Evolutionary conservation across 1,139 yeast species (phyloP), one percentile per base, ranked within the genome.

Genomic region (Blastobotrys persicus): DNA sequence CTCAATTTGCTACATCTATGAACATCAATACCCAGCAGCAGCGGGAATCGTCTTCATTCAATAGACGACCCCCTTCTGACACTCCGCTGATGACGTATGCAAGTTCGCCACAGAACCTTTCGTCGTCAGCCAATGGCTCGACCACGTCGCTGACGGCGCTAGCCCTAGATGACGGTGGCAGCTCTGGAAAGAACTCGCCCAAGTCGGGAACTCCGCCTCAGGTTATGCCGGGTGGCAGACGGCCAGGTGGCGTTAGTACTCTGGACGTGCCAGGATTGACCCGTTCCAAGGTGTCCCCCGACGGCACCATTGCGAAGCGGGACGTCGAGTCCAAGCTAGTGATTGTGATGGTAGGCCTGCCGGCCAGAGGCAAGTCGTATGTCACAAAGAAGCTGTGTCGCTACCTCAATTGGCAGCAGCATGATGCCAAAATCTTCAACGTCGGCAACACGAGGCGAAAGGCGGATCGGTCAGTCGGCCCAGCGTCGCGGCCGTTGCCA

Each of bases 221-320:
- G 40, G 39, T 51, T 3, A 44, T 59, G 42, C 3, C 57, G 59
- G 17, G 58, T 64, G 18, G 62, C 4, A 34, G 39, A 16, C 19
- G 39, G 4, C 19, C 19, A 7, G 39, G 76, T 32, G 59, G 79
- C 42, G 86, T 92, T 0, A 85, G 95, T 20, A 88, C 96, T 0
- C 76, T 91, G 47, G 95, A 89, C 61, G 88, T 91, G 9, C 97
- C 98, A 0, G 97, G 98, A 1, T 85, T 89, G 58, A 89, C 97
- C 0, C 79, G 88, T 42, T 84, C 92, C 1, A 84, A 86, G 53
- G 80, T 80, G 2, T 81, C 91, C 0, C 95, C 96, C 0, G 94
- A 88, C 64, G 96, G 96, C 6, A 76, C 77, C 50, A 85, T 86
- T 47, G 84, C 91, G 1, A 79, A 81, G 16, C 74, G 77, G 48